Conservation (phyloP, 1,139 yeast species). For the Arxiozyma slooffiae region DNA sequence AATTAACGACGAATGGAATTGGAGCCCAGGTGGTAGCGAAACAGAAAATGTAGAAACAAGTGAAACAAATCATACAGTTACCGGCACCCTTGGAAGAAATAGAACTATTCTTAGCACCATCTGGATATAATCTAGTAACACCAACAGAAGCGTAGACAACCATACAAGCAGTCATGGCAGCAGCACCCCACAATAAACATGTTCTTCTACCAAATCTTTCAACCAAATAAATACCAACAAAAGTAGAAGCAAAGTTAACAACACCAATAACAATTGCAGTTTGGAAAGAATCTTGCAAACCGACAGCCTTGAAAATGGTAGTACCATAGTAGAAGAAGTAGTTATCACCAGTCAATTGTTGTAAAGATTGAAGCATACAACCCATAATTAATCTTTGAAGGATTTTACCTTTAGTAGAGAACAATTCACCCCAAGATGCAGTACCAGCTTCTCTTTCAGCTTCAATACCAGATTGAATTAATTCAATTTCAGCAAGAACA, state of each 20-base stretch:
- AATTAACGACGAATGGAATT: slow-evolving; percentile 45
- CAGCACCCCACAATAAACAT: slow-evolving; percentile 52
- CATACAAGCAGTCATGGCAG: slow-evolving; percentile 53
- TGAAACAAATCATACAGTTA: slow-evolving; percentile 65
- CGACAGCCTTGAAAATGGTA: slow-evolving; percentile 63
- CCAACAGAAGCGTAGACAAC: slow-evolving; percentile 60
- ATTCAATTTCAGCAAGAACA: slow-evolving; percentile 47
- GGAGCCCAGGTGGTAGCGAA: slow-evolving; percentile 60
- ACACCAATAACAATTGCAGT: slow-evolving; percentile 67
- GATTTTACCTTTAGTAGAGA: slow-evolving; percentile 32
- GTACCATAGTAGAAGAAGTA: slow-evolving; percentile 76
- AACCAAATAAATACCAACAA: slow-evolving; percentile 53
- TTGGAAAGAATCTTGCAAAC: slow-evolving; percentile 58
- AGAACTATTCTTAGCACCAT: slow-evolving; percentile 42
- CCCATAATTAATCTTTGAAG: slow-evolving; percentile 57
- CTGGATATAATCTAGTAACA: slow-evolving; percentile 48
- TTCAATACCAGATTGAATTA: slow-evolving; percentile 52
- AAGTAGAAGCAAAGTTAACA: slow-evolving; percentile 67
- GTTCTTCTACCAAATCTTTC: slow-evolving; percentile 61
- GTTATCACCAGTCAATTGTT: slow-evolving; percentile 71
- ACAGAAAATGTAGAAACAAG: slow-evolving; percentile 59
- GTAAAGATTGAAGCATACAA: slow-evolving; percentile 53
- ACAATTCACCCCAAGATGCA: slow-evolving; percentile 34
- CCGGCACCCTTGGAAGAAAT: slow-evolving; percentile 43
- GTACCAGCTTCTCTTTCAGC: slow-evolving; percentile 34